Evolutionary conservation across 2,329 filamentous ascomycete species (phyloP), one percentile per base, ranked within the genome.

Genomic region (Pyrenochaeta sp.): DNA sequence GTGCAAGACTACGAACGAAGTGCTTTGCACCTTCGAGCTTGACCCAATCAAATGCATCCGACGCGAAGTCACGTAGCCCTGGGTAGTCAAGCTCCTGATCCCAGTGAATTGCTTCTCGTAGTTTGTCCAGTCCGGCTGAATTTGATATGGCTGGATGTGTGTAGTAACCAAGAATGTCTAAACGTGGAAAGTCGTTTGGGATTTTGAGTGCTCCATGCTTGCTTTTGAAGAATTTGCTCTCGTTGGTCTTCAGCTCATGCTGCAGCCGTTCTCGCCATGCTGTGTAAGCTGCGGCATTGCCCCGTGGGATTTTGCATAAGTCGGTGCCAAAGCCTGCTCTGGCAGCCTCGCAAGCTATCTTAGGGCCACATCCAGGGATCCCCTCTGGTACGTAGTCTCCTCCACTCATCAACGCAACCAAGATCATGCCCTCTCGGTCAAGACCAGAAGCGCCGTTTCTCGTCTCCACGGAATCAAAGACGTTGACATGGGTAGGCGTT

Each of bases 331-430:
- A 97, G 0, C 92, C 91, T 38, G 90, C 94, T 60, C 84, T 84
- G 22, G 92, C 92, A 40, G 94, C 95, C 67, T 96, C 90, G 55
- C 89, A 94, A 0, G 94, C 93, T 8, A 92, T 78, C 64, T 93
- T 96, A 35, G 90, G 84, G 2, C 94, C 94, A 58, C 92, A 96
- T 3, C 89, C 88, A 0, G 89, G 85, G 11, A 99, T 87, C 0
- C 94, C 94, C 41, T 90, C 89, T 0, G 92, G 89, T 0, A 93
- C 78, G 60, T 99, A 99, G 70, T 99, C 94, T 6, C 94, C 94
- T 6, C 94, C 94, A 58, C 92, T 96, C 82, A 99, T 91, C 50
- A 99, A 76, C 1, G 94, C 94, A 14, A 97, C 88, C 9, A 99
- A 75, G 15, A 97, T 87, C 92, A 99, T 96, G 0, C 91, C 93